Percentiles rank a stretch among this genome's conserved stretches.
phyloP scores from a whole-genome alignment of 768 basidiomycete genomes.

The Kwoniella sp. region DNA sequence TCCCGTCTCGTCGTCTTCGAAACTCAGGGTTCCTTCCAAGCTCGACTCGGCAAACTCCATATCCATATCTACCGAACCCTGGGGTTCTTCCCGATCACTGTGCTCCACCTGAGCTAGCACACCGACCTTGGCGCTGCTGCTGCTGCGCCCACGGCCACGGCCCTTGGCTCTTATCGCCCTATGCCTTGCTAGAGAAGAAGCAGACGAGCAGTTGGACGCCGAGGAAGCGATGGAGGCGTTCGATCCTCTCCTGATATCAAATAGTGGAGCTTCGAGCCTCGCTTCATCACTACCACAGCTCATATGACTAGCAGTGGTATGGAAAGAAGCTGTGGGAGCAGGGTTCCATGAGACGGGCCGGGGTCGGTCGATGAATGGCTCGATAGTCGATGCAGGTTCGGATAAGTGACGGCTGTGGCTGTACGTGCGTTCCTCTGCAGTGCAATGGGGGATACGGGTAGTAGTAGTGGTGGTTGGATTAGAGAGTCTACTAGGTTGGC shows the following conservation, averaged over 20 bases:
- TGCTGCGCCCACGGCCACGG: conserved; percentile 1
- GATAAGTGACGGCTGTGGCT: not conserved
- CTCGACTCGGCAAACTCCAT: not conserved
- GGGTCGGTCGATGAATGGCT: not conserved
- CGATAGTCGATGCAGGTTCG: not conserved
- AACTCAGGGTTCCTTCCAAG: not conserved
- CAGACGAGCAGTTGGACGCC: conserved; percentile 10
- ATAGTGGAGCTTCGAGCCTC: not conserved
- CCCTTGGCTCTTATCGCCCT: conserved; percentile 8
- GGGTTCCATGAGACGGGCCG: not conserved
- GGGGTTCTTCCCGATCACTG: too few species aligned
- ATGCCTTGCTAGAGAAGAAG: conserved; percentile 20
- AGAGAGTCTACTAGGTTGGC: not conserved
- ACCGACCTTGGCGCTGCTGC: not conserved
- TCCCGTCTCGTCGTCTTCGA: conserved; percentile 9
- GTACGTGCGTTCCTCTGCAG: too few species aligned
- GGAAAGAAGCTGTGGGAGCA: not conserved
- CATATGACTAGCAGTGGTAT: too few species aligned
- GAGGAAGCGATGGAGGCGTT: conserved; percentile 13
- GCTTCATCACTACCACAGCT: not conserved
- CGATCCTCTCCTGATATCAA: conserved; percentile 1
- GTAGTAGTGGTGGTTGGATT: not conserved
- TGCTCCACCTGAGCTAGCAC: too few species aligned
- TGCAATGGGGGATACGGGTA: too few species aligned
- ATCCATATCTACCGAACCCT: not conserved